Base-by-base conservation (phyloP, 1,139 yeast species). In the Hansenula sp. region DNA sequence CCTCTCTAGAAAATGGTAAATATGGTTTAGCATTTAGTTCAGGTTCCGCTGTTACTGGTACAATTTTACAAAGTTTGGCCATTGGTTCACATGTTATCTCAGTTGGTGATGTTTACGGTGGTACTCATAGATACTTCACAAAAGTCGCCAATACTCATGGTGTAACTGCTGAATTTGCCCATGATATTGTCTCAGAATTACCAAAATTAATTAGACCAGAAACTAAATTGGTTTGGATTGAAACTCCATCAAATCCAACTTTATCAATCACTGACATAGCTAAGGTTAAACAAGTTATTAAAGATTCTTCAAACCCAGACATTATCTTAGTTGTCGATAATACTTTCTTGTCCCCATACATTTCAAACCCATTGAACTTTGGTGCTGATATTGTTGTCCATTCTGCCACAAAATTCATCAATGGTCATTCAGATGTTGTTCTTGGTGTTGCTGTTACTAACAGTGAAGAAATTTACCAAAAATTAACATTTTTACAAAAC, bases 371-470 rank as follows among this genome's bases (percentile, higher is more conserved):
- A 53, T 76, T 88, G 63, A 70, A 67, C 51, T 81, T 75, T 56
- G 96, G 96, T 51, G 96, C 95, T 44, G 96, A 87, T 62, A 76
- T 87, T 48, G 95, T 87, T 45, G 84, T 85, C 38, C 96, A 88
- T 70, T 85, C 95, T 24, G 95, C 88, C 52, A 88, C 96, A 61
- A 88, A 88, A 71, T 88, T 86, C 74, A 84, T 88, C 65, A 88
- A 88, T 63, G 96, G 96, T 53, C 96, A 88, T 70, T 85, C 95
- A 40, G 96, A 88, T 62, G 96, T 88, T 32, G 95, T 88, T 47
- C 78, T 87, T 76, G 96, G 96, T 59, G 84, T 84, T 42, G 76
- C 86, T 52, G 90, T 88, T 47, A 79, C 89, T 55, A 84, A 80
- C 72, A 67, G 68, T 57, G 81, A 77, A 48, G 72, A 65, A 43